Conservation (phyloP, 768 basidiomycete genomes). For the Dentipellis fragilis region DNA sequence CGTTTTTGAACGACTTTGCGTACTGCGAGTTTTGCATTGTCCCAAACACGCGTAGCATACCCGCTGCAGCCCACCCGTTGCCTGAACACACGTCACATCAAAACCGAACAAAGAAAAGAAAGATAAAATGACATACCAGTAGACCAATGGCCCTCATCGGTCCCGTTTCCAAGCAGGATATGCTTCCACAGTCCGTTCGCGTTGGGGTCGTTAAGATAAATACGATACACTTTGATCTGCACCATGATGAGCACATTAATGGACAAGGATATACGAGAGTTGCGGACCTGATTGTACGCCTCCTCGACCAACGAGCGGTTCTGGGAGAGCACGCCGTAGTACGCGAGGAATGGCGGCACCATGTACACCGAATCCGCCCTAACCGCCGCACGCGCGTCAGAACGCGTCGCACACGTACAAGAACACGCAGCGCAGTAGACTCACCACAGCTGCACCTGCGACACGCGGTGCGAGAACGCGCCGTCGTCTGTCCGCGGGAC, state of each 20-base stretch:
- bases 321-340: constrained; percentile 56
- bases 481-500: constrained; percentile 63
- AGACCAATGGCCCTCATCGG: constrained; percentile 70
- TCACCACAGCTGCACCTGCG: constrained; percentile 66
- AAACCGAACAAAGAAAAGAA: neutral
- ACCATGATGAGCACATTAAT: neutral
- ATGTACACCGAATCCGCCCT: constrained; percentile 81
- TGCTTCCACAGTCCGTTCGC: constrained; percentile 67
- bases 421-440: constrained; percentile 13
- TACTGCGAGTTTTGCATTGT: constrained; percentile 61
- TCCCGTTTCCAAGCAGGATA: constrained; percentile 46
- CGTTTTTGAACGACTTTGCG: constrained; percentile 31
- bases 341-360: constrained; percentile 82
- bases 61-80: constrained; percentile 84
- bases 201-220: constrained; percentile 42
- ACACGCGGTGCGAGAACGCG: constrained; percentile 69
- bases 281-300: constrained; percentile 48
- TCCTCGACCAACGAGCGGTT: constrained; percentile 52
- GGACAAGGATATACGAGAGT: neutral
- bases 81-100: constrained; percentile 30
- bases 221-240: constrained; percentile 54
- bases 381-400: neutral
- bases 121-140: constrained; percentile 38
- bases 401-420: neutral
- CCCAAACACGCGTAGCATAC: constrained; percentile 74